Evolutionary conservation across 148 eudicot species (phyloP), one percentile per base, ranked within the genome.

Genomic region (Arctostaphylos glauca): DNA sequence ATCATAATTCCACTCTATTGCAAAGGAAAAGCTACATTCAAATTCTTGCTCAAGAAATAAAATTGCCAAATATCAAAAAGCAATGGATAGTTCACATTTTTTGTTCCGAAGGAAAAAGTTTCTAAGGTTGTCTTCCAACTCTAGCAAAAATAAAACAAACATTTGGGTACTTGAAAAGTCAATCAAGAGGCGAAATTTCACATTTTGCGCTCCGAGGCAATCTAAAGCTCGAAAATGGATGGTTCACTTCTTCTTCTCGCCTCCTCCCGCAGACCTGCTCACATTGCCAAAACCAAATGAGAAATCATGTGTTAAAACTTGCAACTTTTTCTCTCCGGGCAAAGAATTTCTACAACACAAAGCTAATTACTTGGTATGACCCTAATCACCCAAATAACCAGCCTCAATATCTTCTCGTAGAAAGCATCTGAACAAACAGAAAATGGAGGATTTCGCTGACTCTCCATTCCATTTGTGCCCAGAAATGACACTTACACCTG

Each of bases 231-330:
- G 81, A 21, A 25, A 12, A 31, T 66, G 71, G 71, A 31, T 64
- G 38, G 12, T 60, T 84, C 79, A 84, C 58, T 84, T 84, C 82
- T 84, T 84, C 79, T 84, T 84, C 79, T 84, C 86, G 3, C 86
- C 86, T 79, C 86, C 86, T 84, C 86, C 86, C 38, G 52, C 82
- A 56, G 85, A 78, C 78, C 85, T 83, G 72, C 43, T 10, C 80
- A 49, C 41, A 83, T 77, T 53, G 56, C 60, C 74, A 79, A 31
- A 83, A 54, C 78, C 59, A n/a, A 25, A 5, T 4, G 53, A 62
- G 19, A 25, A 53, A 78, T 66, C 58, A 10, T 46, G 16, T 12
- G 67, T 15, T 21, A 25, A 2, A 80, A 46, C 5, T 16, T 15
- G n/a, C 46, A 70, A 38, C 4, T 1, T 66, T 66, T 15, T 66